These are phyloP conservation scores for Dissophora ornata DNA, from an alignment of 192 early-diverging fungal species.

Conservation along the genomic window DNA sequence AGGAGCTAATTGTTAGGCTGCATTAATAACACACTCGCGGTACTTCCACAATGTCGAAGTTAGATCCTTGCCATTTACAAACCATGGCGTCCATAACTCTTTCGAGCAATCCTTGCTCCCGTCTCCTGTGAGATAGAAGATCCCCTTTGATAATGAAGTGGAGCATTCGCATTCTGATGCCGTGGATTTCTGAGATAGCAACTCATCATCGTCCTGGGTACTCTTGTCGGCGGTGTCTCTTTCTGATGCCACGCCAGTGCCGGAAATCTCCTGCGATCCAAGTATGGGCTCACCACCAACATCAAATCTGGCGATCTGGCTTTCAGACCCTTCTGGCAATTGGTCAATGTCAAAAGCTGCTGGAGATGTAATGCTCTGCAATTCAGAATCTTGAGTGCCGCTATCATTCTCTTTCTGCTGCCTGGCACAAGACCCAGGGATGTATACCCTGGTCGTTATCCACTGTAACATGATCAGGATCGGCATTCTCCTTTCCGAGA, in stretches of 20 bases:
- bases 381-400: no score
- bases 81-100: slow-evolving; percentile 24
- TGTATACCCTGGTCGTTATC: slow-evolving; percentile 5
- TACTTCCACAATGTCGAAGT: slow-evolving; percentile 25
- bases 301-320: no score
- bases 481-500: slow-evolving; percentile 21
- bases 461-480: slow-evolving; percentile 8
- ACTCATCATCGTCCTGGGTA: slow-evolving; percentile 18
- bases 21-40: slow-evolving; percentile 18
- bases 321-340: slow-evolving; percentile 2
- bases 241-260: slow-evolving; percentile 1
- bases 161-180: slow-evolving; percentile 21
- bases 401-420: no score
- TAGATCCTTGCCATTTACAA: slow-evolving; percentile 21
- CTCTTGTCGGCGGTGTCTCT: slow-evolving; percentile 3
- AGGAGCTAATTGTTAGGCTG: slow-evolving; percentile 20
- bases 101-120: slow-evolving; percentile 25
- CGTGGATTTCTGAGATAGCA: slow-evolving; percentile 24
- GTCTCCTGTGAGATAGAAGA: slow-evolving; percentile 29
- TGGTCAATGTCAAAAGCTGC: slow-evolving; percentile 9
- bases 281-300: no score
- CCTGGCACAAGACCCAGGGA: slow-evolving; percentile 6
- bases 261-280: no score
- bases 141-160: slow-evolving; percentile 12
- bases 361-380: no score